Evolutionary conservation across 495 filamentous ascomycete genomes (phyloP).

Genomic region (Melanomma pulvis-pyrius): DNA sequence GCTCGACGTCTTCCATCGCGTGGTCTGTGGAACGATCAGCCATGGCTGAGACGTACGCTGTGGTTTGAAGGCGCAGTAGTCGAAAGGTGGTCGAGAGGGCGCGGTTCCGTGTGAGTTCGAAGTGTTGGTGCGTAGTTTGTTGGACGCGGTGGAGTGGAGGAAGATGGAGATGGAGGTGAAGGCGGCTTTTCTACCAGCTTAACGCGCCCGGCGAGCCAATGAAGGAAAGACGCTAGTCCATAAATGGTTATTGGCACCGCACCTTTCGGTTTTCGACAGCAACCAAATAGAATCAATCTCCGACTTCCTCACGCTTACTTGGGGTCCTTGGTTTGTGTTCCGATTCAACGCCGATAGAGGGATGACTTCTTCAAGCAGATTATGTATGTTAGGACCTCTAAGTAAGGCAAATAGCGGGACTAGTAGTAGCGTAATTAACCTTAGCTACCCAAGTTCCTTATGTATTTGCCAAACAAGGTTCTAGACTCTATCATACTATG

Average conservation of each 20-base stretch:
- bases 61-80: constrained; percentile 9
- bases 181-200: not conserved
- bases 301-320: too few species aligned
- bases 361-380: too few species aligned
- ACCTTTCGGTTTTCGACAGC: not conserved
- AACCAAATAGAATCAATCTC: too few species aligned
- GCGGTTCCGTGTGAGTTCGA: not conserved
- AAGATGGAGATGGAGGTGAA: not conserved
- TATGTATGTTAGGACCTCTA: too few species aligned
- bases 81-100: constrained; percentile 7
- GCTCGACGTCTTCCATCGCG: constrained; percentile 38
- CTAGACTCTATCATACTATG: too few species aligned
- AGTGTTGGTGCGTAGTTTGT: constrained; percentile 4
- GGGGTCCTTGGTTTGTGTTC: too few species aligned
- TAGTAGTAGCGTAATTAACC: too few species aligned
- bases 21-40: constrained; percentile 35
- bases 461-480: too few species aligned
- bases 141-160: constrained; percentile 1
- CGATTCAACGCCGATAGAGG: too few species aligned
- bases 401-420: too few species aligned
- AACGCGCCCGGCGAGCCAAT: not conserved
- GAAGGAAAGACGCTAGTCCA: not conserved
- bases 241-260: not conserved
- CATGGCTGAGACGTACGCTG: constrained; percentile 27
- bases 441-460: too few species aligned